Conservation (phyloP, 2,329 filamentous ascomycete genomes). For the Xylaria sp. region DNA sequence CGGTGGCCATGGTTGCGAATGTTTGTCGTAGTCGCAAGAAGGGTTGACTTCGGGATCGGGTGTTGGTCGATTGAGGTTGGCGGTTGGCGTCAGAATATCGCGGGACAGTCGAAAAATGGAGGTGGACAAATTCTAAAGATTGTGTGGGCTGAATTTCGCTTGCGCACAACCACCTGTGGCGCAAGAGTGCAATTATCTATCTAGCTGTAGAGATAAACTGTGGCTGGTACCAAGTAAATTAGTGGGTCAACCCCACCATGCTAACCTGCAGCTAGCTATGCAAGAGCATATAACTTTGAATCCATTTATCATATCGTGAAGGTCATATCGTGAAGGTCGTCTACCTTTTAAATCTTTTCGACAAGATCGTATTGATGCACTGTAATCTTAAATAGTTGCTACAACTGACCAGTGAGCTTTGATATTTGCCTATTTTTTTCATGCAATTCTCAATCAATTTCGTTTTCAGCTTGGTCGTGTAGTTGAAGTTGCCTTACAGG, state of each 20-base stretch:
- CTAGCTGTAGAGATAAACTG: slow-evolving; percentile 7
- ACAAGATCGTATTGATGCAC: neutral
- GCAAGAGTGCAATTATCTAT: neutral
- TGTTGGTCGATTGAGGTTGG: slow-evolving; percentile 41
- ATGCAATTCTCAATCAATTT: no score
- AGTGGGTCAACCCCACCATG: neutral
- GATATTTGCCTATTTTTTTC: no score
- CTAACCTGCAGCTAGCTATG: neutral
- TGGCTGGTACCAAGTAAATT: slow-evolving; percentile 12
- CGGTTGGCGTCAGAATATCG: slow-evolving; percentile 36
- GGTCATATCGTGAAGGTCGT: no score
- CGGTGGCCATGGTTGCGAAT: slow-evolving; percentile 86
- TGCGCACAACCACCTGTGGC: slow-evolving; percentile 38
- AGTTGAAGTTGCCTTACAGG: no score
- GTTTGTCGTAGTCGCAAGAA: slow-evolving; percentile 56
- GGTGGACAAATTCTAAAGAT: slow-evolving; percentile 38
- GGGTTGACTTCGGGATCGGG: slow-evolving; percentile 44
- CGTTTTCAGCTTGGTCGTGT: no score
- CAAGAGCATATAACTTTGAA: no score
- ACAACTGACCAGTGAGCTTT: no score
- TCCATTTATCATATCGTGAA: no score
- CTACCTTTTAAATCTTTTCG: no score
- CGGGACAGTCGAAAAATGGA: slow-evolving; percentile 39
- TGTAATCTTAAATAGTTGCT: neutral
- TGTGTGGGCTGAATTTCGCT: slow-evolving; percentile 43